Evolutionary conservation across 768 basidiomycete genomes (phyloP), one percentile per base, ranked within the genome.

Genomic region (Plicaturopsis crispa): DNA sequence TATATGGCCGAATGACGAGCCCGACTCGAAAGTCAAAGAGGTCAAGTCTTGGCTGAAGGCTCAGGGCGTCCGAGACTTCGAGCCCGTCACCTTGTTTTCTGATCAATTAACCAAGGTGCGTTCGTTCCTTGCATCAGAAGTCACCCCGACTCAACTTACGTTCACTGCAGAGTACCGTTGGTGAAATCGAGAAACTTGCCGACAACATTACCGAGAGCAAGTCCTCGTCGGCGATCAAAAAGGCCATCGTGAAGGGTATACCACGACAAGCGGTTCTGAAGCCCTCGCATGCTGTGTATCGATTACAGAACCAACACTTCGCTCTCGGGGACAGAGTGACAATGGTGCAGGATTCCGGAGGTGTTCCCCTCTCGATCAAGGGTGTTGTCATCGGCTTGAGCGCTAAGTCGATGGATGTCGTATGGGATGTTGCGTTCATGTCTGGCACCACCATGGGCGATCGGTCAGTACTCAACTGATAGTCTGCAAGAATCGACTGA

Each of bases 341-440:
- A 13, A 96, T 94, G 87, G 91, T 97, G 1, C 84, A 88, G 49
- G 96, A 98, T 54, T 82, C 92, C 0, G 93, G 93, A 20, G 80
- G 84, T 23, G 93, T 98, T 0, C 91, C 93, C 2, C 67, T 98
- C 11, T 79, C 81, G 1, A 83, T 81, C 36, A 97, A 94, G 61
- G 96, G 96, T 16, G 89, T 94, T 12, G 92, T 98, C 18, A 76
- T 98, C 37, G 89, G 93, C 11, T 61, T 99, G 51, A 88, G 82
- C 49, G 62, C 81, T 2, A 86, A 83, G 53, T 78, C 84, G 3
- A 84, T 98, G 74, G 96, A 98, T 56, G 84, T 98, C 17, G 74
- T 94, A 1, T 98, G 96, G 88, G 96, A 99, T 56, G 81, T 84
- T 17, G 73, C 90, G 1, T 98, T 99, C 62, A 88, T 99, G 78